Evolutionary conservation across 805 yeast species (phyloP).

Genomic region (Teunomyces gatunensis): DNA sequence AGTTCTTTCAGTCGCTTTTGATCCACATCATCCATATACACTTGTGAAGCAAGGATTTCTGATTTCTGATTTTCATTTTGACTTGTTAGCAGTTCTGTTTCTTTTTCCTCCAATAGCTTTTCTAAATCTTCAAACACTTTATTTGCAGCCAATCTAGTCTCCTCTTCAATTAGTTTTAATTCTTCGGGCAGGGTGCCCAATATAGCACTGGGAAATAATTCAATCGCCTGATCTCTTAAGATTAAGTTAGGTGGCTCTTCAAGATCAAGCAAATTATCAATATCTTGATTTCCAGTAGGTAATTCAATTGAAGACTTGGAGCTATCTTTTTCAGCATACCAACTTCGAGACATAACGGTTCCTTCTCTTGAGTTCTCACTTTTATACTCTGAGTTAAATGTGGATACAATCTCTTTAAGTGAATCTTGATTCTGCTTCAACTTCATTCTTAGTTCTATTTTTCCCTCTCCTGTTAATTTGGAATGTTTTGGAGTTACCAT

Average conservation of each 20-base stretch:
- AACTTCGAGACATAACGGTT: too few relatives aligned
- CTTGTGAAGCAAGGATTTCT: not conserved
- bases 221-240: not conserved
- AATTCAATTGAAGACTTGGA: too few relatives aligned
- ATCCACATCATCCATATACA: not conserved
- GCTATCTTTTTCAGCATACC: too few relatives aligned
- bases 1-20: not conserved
- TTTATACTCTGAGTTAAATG: too few relatives aligned
- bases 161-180: not conserved
- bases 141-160: constrained; percentile 1
- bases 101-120: not conserved
- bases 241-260: not conserved
- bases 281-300: too few relatives aligned
- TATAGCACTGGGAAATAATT: not conserved
- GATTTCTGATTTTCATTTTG: not conserved
- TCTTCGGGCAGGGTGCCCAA: constrained; percentile 1
- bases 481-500: too few relatives aligned
- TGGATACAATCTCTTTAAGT: too few relatives aligned
- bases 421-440: too few relatives aligned
- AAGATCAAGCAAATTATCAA: too few relatives aligned
- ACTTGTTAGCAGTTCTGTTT: not conserved
- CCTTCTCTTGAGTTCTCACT: too few relatives aligned
- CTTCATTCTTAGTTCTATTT: too few relatives aligned
- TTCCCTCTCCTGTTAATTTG: too few relatives aligned
- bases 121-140: not conserved